phyloP scores from a whole-genome alignment of 2,329 filamentous ascomycete species.

The Epichloe gansuensis region DNA sequence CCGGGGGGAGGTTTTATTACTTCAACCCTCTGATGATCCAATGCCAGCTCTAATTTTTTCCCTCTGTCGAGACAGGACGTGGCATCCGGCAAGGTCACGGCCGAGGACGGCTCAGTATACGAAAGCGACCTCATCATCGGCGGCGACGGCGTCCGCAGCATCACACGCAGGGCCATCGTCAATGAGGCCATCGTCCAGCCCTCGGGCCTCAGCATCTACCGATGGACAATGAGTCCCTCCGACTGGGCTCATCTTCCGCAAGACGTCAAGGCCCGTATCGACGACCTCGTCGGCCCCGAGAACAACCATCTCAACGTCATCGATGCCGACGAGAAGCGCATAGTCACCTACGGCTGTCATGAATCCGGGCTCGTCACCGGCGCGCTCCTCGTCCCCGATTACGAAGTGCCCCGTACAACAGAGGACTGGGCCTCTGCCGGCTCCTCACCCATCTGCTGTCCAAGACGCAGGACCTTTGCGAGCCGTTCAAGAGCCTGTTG shows the following conservation, averaged over 20 bases:
- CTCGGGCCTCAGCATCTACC: constrained; percentile 1
- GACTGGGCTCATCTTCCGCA: not conserved
- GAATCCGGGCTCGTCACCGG: not conserved
- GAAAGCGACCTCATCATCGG: not conserved
- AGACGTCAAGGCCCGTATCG: not conserved
- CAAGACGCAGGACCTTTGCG: not conserved
- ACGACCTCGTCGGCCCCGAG: not conserved
- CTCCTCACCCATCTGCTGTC: not conserved
- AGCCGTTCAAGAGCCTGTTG: not conserved
- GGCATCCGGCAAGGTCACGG: not conserved
- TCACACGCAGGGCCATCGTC: constrained; percentile 1
- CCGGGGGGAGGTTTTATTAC: too few species aligned
- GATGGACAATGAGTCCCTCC: not conserved
- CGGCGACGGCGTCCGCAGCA: constrained; percentile 1
- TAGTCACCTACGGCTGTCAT: not conserved
- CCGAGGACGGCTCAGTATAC: not conserved
- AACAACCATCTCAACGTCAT: not conserved
- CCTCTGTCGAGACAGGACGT: not conserved
- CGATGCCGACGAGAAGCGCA: not conserved
- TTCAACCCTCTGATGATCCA: too few species aligned
- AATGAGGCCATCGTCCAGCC: not conserved
- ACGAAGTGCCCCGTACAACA: not conserved
- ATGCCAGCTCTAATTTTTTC: too few species aligned
- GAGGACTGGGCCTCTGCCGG: not conserved
- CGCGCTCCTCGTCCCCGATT: not conserved